Conservation (phyloP, 441 rosid species). For the Hypseocharis bilobata region DNA sequence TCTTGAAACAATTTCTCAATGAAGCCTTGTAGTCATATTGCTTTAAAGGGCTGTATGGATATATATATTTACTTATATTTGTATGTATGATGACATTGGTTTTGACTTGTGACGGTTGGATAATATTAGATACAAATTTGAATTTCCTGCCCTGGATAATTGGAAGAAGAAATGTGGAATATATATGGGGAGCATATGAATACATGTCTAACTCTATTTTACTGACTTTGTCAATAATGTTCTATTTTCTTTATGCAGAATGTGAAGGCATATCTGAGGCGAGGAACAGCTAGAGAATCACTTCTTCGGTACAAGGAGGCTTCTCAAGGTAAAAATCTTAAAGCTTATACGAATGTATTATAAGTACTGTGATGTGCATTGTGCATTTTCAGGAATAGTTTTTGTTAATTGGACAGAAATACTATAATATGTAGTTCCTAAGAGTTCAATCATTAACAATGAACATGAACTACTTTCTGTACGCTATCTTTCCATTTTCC, state of each 20-base stretch:
- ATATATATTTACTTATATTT: too few species aligned
- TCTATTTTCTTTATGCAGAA: conserved; percentile 38
- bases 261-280: conserved; percentile 87
- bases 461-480: background rate
- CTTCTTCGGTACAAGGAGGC: conserved; percentile 70
- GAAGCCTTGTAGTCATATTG: background rate
- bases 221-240: conserved; percentile 2
- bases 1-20: too few species aligned
- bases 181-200: background rate
- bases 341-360: background rate
- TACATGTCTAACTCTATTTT: background rate
- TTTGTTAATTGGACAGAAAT: background rate
- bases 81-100: background rate
- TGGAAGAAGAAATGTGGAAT: background rate
- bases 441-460: background rate
- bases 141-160: background rate
- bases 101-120: too few species aligned
- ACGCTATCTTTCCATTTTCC: too few species aligned
- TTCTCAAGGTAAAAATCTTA: conserved; percentile 45
- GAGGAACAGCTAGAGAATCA: conserved; percentile 87
- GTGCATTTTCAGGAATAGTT: background rate
- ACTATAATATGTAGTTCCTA: background rate
- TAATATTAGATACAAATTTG: too few species aligned
- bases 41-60: too few species aligned
- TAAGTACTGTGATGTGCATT: background rate